These are phyloP conservation scores for Trichoderma oligosporum DNA, from an alignment of 2,329 filamentous ascomycete genomes.

Conservation along the genomic window DNA sequence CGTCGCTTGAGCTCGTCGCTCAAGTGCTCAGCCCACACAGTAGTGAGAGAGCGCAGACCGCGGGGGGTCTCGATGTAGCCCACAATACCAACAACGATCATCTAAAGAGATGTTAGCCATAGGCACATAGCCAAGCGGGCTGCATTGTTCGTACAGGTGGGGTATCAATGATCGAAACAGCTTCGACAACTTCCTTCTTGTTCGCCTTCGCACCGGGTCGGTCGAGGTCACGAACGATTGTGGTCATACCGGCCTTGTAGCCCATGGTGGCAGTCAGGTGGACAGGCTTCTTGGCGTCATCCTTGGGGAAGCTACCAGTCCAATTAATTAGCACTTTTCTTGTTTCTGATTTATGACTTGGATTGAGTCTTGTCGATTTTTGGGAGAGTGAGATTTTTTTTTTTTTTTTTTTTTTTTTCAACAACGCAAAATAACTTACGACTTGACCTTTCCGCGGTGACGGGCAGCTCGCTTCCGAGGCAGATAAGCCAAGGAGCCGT, in stretches of 20 bases:
- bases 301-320: conserved; percentile 86
- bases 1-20: conserved; percentile 98
- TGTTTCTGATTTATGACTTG: neutral
- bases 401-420: neutral
- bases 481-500: conserved; percentile 87
- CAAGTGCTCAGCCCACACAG: conserved; percentile 99
- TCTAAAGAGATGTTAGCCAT: conserved; percentile 75
- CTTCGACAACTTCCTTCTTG: conserved; percentile 97
- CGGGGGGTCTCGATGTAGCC: conserved; percentile 99
- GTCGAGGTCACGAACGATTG: conserved; percentile 98
- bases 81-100: conserved; percentile 99
- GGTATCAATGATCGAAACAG: conserved; percentile 83
- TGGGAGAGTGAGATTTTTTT: too few relatives aligned
- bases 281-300: conserved; percentile 99
- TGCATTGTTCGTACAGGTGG: conserved; percentile 90
- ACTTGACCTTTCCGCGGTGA: conserved; percentile 97
- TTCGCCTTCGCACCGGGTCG: conserved; percentile 98
- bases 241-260: conserved; percentile 99
- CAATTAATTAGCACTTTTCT: conserved; percentile 28
- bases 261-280: conserved; percentile 97
- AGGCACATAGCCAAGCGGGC: conserved; percentile 72
- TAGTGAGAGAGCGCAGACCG: conserved; percentile 97
- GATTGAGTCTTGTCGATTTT: neutral
- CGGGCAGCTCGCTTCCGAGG: conserved; percentile 89
- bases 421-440: conserved; percentile 56